These are phyloP conservation scores for Dictyostelium purpureum DNA, from an alignment of 78 protist species.

Conservation along the genomic window DNA sequence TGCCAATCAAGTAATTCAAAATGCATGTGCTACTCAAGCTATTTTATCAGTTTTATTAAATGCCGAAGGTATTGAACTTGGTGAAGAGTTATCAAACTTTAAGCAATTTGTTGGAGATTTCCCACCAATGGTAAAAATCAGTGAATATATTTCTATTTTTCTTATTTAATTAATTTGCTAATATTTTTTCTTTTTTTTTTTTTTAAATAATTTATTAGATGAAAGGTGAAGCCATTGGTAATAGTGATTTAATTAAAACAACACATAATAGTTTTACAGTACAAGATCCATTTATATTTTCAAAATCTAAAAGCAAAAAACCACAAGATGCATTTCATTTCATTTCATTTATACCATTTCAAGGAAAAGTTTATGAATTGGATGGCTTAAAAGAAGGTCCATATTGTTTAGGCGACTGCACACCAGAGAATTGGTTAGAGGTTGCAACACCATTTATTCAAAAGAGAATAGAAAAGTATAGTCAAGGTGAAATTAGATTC, in stretches of 20 bases:
- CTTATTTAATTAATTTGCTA: too few species aligned
- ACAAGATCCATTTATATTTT: conserved; percentile 85
- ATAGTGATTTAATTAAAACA: conserved; percentile 83
- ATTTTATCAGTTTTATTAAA: conserved; percentile 95
- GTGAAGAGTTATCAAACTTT: conserved; percentile 86
- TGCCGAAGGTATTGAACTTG: conserved; percentile 85
- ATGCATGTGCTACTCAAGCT: conserved; percentile 99
- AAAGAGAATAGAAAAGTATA: conserved; percentile 82
- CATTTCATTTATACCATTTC: conserved; percentile 91
- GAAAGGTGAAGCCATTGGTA: conserved; percentile 91
- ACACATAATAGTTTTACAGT: conserved; percentile 93
- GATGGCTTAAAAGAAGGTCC: conserved; percentile 98
- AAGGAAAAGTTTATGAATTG: conserved; percentile 95
- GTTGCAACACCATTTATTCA: conserved; percentile 75
- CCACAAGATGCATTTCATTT: conserved; percentile 95
- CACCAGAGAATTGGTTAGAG: conserved; percentile 37
- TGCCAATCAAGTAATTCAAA: conserved; percentile 94
- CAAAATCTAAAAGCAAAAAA: conserved; percentile 15
- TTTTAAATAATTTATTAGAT: conserved; percentile 40
- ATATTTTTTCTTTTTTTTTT: not conserved
- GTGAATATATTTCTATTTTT: too few species aligned
- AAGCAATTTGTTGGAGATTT: conserved; percentile 87
- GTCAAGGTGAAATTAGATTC: conserved; percentile 90
- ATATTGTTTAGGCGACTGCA: conserved; percentile 73
- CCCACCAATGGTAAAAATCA: conserved; percentile 82